Evolutionary conservation across 2,329 filamentous ascomycete genomes (phyloP).

Genomic region (Exophiala aquamarina): DNA sequence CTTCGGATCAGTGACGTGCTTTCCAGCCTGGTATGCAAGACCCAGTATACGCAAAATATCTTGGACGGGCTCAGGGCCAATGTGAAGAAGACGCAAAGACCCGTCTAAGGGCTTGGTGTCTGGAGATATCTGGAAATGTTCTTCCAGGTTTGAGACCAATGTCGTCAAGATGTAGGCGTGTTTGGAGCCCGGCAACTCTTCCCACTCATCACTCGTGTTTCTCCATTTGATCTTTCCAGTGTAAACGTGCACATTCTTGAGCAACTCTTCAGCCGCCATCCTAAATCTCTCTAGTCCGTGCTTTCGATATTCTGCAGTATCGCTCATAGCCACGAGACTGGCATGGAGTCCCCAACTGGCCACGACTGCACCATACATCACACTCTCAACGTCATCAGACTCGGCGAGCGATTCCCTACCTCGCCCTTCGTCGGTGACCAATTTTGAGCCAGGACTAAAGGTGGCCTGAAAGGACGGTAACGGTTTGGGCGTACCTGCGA

Average conservation of each 20-base stretch:
- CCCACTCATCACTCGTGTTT: conserved; percentile 14
- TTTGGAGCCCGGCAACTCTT: conserved; percentile 33
- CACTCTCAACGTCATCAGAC: conserved; percentile 11
- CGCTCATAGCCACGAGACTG: conserved; percentile 84
- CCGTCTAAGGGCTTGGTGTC: conserved; percentile 68
- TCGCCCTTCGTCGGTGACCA: conserved; percentile 46
- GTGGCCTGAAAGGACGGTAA: conserved; percentile 64
- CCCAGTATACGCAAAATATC: conserved; percentile 77
- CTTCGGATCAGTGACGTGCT: conserved; percentile 52
- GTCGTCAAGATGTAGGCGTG: conserved; percentile 78
- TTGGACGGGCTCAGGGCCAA: conserved; percentile 65
- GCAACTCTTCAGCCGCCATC: conserved; percentile 75
- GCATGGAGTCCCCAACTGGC: conserved; percentile 90
- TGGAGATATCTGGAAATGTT: conserved; percentile 79
- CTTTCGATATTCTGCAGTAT: conserved; percentile 76
- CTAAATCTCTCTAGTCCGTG: conserved; percentile 77
- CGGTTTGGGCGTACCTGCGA: conserved; percentile 54
- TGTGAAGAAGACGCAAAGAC: conserved; percentile 69
- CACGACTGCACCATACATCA: conserved; percentile 73
- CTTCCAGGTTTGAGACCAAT: conserved; percentile 78
- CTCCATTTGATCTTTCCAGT: conserved; percentile 46
- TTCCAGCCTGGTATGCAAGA: conserved; percentile 57
- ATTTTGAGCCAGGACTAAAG: conserved; percentile 55
- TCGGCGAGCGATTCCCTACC: conserved; percentile 33
- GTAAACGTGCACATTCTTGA: conserved; percentile 42